These are phyloP conservation scores for Penicillium maclennaniae DNA, from an alignment of 495 filamentous ascomycete genomes.

Conservation along the genomic window DNA sequence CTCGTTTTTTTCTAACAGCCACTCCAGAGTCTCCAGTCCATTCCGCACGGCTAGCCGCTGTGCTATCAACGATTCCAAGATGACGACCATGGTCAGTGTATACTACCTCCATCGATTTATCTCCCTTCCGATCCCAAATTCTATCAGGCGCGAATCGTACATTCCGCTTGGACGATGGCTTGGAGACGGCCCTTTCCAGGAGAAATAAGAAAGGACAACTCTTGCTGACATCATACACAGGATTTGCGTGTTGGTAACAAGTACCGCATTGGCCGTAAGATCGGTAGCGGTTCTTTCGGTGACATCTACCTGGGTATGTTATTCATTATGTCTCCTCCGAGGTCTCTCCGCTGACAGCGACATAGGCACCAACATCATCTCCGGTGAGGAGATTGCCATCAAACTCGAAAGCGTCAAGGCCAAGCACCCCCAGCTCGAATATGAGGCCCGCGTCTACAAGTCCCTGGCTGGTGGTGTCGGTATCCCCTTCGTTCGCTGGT, in stretches of 20 bases:
- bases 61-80: constrained; percentile 35
- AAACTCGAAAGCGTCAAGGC: constrained; percentile 99
- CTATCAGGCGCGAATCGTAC: background rate
- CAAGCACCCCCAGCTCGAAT: constrained; percentile 99
- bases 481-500: constrained; percentile 99
- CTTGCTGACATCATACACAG: constrained; percentile 44
- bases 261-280: constrained; percentile 99
- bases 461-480: constrained; percentile 97
- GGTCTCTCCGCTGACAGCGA: background rate
- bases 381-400: constrained; percentile 98
- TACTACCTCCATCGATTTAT: constrained; percentile 1
- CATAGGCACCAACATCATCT: constrained; percentile 97
- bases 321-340: background rate
- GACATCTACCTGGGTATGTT: constrained; percentile 92
- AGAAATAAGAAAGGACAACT: background rate
- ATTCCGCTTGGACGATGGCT: background rate
- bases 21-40: constrained; percentile 3
- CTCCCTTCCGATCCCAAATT: background rate
- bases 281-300: constrained; percentile 96
- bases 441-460: constrained; percentile 99
- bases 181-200: background rate
- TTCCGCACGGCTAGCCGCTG: constrained; percentile 37
- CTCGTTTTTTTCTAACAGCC: background rate
- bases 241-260: constrained; percentile 99
- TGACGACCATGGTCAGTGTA: constrained; percentile 49